Percentiles rank a stretch among this genome's conserved stretches.
Evolutionary conservation across 495 filamentous ascomycete genomes (phyloP).

Genomic region (Cairneyella variabilis): DNA sequence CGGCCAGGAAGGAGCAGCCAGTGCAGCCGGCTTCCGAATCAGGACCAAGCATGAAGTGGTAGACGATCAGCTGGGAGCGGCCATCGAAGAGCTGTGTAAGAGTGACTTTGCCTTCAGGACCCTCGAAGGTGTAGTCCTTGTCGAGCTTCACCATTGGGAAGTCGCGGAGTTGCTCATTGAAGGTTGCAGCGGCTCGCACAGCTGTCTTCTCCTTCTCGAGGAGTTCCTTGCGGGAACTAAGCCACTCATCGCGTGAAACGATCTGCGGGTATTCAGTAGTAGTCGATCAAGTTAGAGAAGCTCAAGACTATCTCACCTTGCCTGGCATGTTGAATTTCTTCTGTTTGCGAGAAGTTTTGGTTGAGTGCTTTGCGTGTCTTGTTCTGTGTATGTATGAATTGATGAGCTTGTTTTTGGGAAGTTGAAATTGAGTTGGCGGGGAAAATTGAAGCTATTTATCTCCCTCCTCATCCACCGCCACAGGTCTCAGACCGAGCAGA

Average conservation of each 20-base stretch:
- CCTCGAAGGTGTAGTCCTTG: conserved; percentile 35
- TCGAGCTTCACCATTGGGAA: conserved; percentile 39
- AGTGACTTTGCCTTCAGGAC: conserved; percentile 28
- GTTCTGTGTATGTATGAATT: not conserved
- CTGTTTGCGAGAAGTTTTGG: not conserved
- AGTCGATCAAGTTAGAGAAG: not conserved
- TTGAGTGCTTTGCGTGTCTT: not conserved
- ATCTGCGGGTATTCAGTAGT: conserved; percentile 16
- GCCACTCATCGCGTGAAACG: conserved; percentile 34
- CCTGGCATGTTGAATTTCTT: conserved; percentile 4
- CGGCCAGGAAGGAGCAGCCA: conserved; percentile 37
- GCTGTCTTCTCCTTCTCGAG: conserved; percentile 38
- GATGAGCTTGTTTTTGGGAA: not conserved
- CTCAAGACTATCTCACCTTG: conserved; percentile 1
- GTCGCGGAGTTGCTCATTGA: conserved; percentile 29
- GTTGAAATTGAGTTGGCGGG: not conserved
- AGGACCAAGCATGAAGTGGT: conserved; percentile 45
- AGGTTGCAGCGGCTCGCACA: conserved; percentile 26
- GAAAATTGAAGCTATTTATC: conserved; percentile 10
- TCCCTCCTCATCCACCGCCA: not conserved
- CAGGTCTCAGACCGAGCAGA: not conserved
- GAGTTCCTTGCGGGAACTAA: conserved; percentile 34
- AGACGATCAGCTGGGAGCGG: conserved; percentile 41
- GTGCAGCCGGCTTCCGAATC: conserved; percentile 30
- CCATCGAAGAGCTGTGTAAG: conserved; percentile 37